Evolutionary conservation across 2,329 filamentous ascomycete genomes (phyloP).

Genomic region (Fusarium poae): DNA sequence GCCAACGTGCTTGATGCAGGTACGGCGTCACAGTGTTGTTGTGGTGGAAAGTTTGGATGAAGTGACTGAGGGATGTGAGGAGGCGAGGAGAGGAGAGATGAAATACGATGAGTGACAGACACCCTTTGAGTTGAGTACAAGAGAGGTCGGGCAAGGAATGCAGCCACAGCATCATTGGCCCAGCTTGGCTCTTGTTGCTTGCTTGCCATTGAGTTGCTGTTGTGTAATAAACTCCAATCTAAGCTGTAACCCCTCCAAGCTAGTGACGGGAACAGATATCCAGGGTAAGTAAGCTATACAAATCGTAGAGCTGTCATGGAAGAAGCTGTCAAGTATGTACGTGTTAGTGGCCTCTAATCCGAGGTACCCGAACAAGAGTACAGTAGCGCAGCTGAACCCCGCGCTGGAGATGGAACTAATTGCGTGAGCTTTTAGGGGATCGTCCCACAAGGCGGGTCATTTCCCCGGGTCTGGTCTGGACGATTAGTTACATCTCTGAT

Average conservation of each 20-base stretch:
- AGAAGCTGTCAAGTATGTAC: slow-evolving; percentile 8
- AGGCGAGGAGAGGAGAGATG: slow-evolving; percentile 14
- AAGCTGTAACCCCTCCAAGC: slow-evolving; percentile 13
- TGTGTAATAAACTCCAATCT: slow-evolving; percentile 28
- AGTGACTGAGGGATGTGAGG: slow-evolving; percentile 9
- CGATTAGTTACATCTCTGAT: slow-evolving; percentile 1
- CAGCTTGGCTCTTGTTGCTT: neutral
- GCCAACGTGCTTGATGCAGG: slow-evolving; percentile 40
- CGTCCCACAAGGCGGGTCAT: slow-evolving; percentile 34
- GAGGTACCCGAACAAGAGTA: slow-evolving; percentile 20
- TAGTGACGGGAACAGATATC: slow-evolving; percentile 20
- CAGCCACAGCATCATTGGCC: slow-evolving; percentile 44
- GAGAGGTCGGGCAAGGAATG: slow-evolving; percentile 9
- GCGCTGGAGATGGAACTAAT: slow-evolving; percentile 33
- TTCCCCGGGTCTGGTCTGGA: slow-evolving; percentile 8
- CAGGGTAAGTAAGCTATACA: slow-evolving; percentile 33
- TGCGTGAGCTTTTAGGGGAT: slow-evolving; percentile 17
- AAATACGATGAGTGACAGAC: slow-evolving; percentile 37
- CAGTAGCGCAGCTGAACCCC: slow-evolving; percentile 45
- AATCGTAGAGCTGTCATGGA: slow-evolving; percentile 30
- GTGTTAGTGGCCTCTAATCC: slow-evolving; percentile 27
- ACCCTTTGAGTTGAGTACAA: slow-evolving; percentile 11
- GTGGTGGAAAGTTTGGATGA: slow-evolving; percentile 28
- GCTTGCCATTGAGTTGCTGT: slow-evolving; percentile 29
- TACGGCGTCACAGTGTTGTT: slow-evolving; percentile 37